A percentile compares a stretch with the other conserved stretches of the same genome.
Evolutionary conservation across 140 eudicot genomes (phyloP).

Genomic region (Senecio squalidus): DNA sequence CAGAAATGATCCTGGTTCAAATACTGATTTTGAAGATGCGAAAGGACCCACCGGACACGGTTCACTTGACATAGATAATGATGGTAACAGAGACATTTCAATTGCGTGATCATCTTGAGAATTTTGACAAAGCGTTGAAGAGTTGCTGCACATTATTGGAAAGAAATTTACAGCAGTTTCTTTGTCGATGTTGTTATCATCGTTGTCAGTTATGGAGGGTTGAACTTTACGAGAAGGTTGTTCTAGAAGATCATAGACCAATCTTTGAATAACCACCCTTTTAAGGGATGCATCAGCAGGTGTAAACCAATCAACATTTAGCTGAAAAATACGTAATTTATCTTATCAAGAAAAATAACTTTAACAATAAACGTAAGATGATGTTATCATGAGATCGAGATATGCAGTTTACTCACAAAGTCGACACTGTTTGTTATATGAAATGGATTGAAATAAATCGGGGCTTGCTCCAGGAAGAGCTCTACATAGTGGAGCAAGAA

Average conservation of each 20-base stretch:
- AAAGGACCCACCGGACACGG: constrained; percentile 29
- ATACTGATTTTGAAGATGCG: constrained; percentile 24
- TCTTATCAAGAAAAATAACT: not conserved
- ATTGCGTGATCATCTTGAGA: constrained; percentile 30
- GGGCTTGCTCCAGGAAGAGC: constrained; percentile 69
- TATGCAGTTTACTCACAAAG: constrained; percentile 55
- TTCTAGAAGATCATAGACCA: constrained; percentile 55
- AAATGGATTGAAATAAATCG: constrained; percentile 56
- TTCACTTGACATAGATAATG: constrained; percentile 31
- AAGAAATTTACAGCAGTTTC: constrained; percentile 34
- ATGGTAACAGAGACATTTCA: constrained; percentile 37
- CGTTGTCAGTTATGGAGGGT: constrained; percentile 27
- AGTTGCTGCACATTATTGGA: constrained; percentile 22
- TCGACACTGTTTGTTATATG: constrained; percentile 41
- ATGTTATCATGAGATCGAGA: not conserved
- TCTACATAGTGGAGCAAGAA: constrained; percentile 92
- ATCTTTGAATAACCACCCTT: constrained; percentile 43
- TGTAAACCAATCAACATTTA: constrained; percentile 56
- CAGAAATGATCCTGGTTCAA: constrained; percentile 33
- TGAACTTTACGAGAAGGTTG: constrained; percentile 26
- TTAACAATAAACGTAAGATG: not conserved
- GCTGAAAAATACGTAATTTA: constrained; percentile 34
- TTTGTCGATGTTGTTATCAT: constrained; percentile 9
- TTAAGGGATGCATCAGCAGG: constrained; percentile 63
- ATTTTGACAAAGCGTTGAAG: constrained; percentile 26